A percentile compares a stretch with the other conserved stretches of the same genome.
Evolutionary conservation across 352 stramenopile genomes (phyloP).

Genomic region (Pythium sp.): DNA sequence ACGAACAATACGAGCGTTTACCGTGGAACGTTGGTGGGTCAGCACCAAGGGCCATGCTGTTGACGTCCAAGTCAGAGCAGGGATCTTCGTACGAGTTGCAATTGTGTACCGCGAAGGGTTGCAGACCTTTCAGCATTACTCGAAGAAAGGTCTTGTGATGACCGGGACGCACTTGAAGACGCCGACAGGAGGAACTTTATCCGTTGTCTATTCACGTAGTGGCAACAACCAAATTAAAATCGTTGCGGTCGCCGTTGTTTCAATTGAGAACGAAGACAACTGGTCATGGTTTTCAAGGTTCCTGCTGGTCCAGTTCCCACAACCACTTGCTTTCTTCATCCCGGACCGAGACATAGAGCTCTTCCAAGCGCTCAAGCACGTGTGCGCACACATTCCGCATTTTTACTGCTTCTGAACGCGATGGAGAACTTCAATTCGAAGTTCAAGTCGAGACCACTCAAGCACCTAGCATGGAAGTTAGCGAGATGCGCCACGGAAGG

Average conservation of each 20-base stretch:
- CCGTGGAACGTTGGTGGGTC: no score
- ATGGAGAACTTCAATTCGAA: conserved; percentile 20
- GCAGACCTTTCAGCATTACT: neutral
- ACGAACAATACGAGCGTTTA: no score
- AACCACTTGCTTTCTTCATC: neutral
- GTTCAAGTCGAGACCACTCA: conserved; percentile 14
- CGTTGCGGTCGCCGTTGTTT: neutral
- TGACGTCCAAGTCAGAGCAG: no score
- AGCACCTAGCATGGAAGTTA: neutral
- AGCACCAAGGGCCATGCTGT: no score
- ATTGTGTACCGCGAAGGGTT: neutral
- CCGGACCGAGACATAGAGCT: neutral
- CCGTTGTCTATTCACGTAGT: conserved; percentile 9
- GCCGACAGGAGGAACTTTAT: neutral
- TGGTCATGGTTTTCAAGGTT: neutral
- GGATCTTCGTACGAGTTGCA: neutral
- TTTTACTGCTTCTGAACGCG: conserved; percentile 14
- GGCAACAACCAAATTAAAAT: conserved; percentile 11
- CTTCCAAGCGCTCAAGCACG: neutral
- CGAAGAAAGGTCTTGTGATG: neutral
- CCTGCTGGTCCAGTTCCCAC: neutral
- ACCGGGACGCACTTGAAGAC: conserved; percentile 14
- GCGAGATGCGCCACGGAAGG: neutral
- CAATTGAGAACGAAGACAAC: conserved; percentile 2
- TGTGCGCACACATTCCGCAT: neutral